Percentiles rank a stretch among this genome's conserved stretches.
Evolutionary conservation across 371 early-diverging fungal species (phyloP).

Genomic region (Batkoa obscura): DNA sequence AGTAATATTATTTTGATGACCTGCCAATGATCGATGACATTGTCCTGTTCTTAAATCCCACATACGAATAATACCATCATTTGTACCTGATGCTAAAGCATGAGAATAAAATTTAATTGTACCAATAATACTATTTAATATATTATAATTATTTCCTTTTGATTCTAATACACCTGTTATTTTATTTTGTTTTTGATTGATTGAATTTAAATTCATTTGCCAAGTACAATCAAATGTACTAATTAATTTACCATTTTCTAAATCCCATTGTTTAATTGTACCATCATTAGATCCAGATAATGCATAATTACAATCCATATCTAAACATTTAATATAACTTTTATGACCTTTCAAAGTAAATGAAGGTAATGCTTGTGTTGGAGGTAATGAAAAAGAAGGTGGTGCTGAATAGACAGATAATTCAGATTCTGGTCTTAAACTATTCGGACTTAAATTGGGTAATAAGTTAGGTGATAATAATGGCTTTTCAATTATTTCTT

Average conservation of each 20-base stretch:
- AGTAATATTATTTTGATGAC: conserved; percentile 50
- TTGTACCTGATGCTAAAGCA: conserved; percentile 71
- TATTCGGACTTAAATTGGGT: not conserved
- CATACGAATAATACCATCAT: conserved; percentile 65
- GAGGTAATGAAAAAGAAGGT: not conserved
- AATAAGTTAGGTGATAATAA: not conserved
- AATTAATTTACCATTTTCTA: conserved; percentile 47
- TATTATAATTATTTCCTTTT: conserved; percentile 13
- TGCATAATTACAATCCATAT: conserved; percentile 17
- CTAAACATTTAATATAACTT: conserved; percentile 26
- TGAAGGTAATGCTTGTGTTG: conserved; percentile 15
- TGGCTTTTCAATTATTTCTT: not conserved
- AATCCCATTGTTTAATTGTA: conserved; percentile 78
- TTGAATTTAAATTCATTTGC: conserved; percentile 24
- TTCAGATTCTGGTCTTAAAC: not conserved
- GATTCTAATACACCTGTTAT: conserved; percentile 3
- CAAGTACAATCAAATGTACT: conserved; percentile 44
- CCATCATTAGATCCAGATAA: conserved; percentile 76
- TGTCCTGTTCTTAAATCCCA: conserved; percentile 35
- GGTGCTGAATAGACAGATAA: not conserved
- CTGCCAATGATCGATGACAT: conserved; percentile 46
- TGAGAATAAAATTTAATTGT: conserved; percentile 61
- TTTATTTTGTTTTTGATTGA: conserved; percentile 2
- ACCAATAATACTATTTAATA: conserved; percentile 35
- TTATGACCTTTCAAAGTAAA: conserved; percentile 28